phyloP scores from a whole-genome alignment of 1,284 basidiomycete genomes.

The Athelia psychrophila region DNA sequence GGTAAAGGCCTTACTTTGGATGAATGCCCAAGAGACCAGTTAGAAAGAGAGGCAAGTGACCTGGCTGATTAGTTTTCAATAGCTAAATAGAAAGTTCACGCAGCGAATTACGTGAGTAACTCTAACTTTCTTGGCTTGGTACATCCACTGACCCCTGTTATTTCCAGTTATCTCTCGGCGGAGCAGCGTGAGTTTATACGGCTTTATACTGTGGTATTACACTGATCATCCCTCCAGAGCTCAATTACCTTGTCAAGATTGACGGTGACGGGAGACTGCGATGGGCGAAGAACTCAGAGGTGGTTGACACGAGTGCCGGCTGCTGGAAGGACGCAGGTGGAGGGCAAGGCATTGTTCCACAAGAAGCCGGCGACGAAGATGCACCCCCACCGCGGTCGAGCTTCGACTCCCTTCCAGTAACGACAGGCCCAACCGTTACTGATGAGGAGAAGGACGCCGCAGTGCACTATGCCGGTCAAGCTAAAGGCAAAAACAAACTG shows the following conservation, averaged over 20 bases:
- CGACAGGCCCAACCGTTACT: slow-evolving; percentile 11
- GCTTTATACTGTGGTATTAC: too few species aligned
- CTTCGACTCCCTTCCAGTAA: slow-evolving; percentile 14
- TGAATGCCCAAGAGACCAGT: slow-evolving; percentile 63
- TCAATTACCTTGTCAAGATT: slow-evolving; percentile 70
- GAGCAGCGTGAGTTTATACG: slow-evolving; percentile 51
- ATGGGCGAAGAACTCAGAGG: slow-evolving; percentile 68
- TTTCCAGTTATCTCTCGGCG: slow-evolving; percentile 55
- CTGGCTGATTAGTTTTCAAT: not conserved
- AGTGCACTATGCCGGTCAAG: slow-evolving; percentile 47
- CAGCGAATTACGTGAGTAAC: slow-evolving; percentile 35
- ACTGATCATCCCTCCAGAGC: slow-evolving; percentile 26
- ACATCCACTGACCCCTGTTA: too few species aligned
- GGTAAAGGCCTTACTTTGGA: slow-evolving; percentile 64
- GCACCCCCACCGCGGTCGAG: slow-evolving; percentile 20
- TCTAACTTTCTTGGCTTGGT: slow-evolving; percentile 2
- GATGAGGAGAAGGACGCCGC: slow-evolving; percentile 35
- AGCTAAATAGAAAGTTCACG: not conserved
- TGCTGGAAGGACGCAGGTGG: slow-evolving; percentile 64
- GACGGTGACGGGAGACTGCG: slow-evolving; percentile 61
- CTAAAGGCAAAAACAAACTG: slow-evolving; percentile 32
- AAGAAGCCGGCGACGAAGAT: slow-evolving; percentile 26
- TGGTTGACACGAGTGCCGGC: slow-evolving; percentile 60
- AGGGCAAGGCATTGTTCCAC: slow-evolving; percentile 54
- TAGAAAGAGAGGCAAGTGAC: slow-evolving; percentile 60